phyloP scores from a whole-genome alignment of 2,329 filamentous ascomycete genomes.

The Microdochium nivale region DNA sequence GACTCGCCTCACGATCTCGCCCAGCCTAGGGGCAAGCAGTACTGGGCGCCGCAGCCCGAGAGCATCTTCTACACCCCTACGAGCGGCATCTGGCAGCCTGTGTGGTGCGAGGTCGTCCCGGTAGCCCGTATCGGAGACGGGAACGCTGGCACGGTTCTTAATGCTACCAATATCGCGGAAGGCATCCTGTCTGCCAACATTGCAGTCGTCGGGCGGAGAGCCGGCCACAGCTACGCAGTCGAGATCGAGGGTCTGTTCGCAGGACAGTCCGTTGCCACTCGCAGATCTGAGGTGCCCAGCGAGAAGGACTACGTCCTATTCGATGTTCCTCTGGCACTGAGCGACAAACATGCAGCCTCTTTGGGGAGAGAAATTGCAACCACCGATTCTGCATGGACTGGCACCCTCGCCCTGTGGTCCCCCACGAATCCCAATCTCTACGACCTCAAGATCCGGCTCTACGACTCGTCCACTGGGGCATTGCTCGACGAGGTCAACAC shows the following conservation, averaged over 20 bases:
- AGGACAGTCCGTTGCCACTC: conserved; percentile 36
- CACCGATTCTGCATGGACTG: conserved; percentile 31
- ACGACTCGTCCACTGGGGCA: conserved; percentile 19
- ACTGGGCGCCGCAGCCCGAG: conserved; percentile 52
- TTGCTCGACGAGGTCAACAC: conserved; percentile 49
- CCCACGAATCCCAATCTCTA: conserved; percentile 50
- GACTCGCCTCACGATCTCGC: conserved; percentile 57
- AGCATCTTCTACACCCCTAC: conserved; percentile 52
- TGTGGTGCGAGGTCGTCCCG: conserved; percentile 49
- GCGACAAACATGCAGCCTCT: conserved; percentile 26
- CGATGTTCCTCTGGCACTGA: conserved; percentile 38
- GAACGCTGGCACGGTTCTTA: conserved; percentile 48
- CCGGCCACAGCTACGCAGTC: conserved; percentile 36
- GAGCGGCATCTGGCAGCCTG: conserved; percentile 49
- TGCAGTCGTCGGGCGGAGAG: conserved; percentile 37
- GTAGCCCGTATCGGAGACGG: conserved; percentile 42
- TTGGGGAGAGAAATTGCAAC: not conserved
- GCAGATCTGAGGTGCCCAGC: conserved; percentile 31
- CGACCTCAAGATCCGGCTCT: conserved; percentile 40
- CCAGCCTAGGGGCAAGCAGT: conserved; percentile 61
- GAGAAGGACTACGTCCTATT: conserved; percentile 40
- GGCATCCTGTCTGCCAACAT: conserved; percentile 43
- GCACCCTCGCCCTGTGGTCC: conserved; percentile 54
- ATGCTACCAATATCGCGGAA: conserved; percentile 41
- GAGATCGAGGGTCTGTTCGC: conserved; percentile 44